A percentile compares a stretch with the other conserved stretches of the same genome.
Conservation (phyloP, 1,284 basidiomycete genomes). For the Exobasidium cylindrosporum region DNA sequence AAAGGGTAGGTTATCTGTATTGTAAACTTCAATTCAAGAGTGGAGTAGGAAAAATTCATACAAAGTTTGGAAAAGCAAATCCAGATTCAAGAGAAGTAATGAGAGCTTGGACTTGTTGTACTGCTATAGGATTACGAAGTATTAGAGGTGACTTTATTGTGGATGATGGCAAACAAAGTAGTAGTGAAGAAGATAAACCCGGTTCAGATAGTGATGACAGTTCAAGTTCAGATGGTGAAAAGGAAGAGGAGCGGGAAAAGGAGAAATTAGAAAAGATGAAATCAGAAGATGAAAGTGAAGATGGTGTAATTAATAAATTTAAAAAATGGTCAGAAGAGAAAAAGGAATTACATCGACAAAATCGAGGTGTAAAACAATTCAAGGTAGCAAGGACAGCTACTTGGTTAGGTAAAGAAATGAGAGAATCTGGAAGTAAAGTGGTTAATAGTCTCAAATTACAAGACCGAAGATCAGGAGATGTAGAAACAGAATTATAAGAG, state of each 20-base stretch:
- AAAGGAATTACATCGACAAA: slow-evolving; percentile 30
- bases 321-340: slow-evolving; percentile 31
- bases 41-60: slow-evolving; percentile 32
- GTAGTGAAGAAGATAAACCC: background rate
- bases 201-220: background rate
- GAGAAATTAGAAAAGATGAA: slow-evolving; percentile 14
- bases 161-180: background rate
- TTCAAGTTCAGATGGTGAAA: slow-evolving; percentile 17
- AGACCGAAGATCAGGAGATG: slow-evolving; percentile 22
- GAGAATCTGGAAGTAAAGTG: slow-evolving; percentile 14
- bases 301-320: slow-evolving; percentile 25
- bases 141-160: slow-evolving; percentile 27
- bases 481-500: slow-evolving; percentile 25
- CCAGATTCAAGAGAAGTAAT: slow-evolving; percentile 27
- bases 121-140: slow-evolving; percentile 25
- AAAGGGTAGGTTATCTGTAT: slow-evolving; percentile 23
- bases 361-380: slow-evolving; percentile 30
- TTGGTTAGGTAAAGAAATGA: slow-evolving; percentile 25
- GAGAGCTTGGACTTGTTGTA: slow-evolving; percentile 33
- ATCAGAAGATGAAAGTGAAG: slow-evolving; percentile 16
- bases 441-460: slow-evolving; percentile 21
- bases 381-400: slow-evolving; percentile 29
- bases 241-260: background rate
- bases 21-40: slow-evolving; percentile 37
- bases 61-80: slow-evolving; percentile 24